Conservation (phyloP, 2,329 filamentous ascomycete species). For the Paracorniculantispora psalliotae region DNA sequence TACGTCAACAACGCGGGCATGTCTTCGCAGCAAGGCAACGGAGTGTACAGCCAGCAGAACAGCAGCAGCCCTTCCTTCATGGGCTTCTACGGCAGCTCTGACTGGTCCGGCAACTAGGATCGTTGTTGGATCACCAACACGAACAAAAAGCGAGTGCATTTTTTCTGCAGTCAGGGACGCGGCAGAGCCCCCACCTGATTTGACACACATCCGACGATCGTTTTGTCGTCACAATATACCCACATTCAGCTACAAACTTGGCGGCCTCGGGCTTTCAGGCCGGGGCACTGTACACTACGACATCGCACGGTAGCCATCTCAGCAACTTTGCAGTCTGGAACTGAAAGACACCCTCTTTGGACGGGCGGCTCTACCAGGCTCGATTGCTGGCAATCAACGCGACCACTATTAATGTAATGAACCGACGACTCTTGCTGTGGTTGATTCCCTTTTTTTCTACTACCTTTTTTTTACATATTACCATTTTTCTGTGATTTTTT, state of each 20-base stretch:
- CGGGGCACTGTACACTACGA: conserved; percentile 10
- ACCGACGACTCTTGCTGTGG: conserved; percentile 1
- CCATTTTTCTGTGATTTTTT: conserved; percentile 5
- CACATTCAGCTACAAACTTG: conserved; percentile 6
- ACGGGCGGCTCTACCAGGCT: neutral
- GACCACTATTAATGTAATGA: conserved; percentile 12
- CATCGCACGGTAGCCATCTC: neutral
- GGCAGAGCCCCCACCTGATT: neutral
- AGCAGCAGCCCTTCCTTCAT: neutral
- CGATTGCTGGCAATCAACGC: neutral
- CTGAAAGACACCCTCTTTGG: neutral
- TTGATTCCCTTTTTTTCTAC: neutral
- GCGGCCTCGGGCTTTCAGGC: neutral
- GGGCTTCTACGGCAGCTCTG: conserved; percentile 1
- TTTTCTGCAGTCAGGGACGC: neutral
- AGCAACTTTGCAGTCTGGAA: neutral
- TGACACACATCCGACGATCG: conserved; percentile 6
- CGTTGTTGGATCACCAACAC: neutral
- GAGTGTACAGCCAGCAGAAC: conserved; percentile 36
- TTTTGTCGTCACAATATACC: conserved; percentile 3
- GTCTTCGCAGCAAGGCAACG: conserved; percentile 15
- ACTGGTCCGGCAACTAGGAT: neutral
- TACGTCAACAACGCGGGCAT: conserved; percentile 39
- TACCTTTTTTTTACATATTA: conserved; percentile 1
- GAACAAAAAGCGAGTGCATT: neutral